Evolutionary conservation across 225 moss, liverwort and hornwort genomes (phyloP).

Genomic region (Marchantia polymorpha): DNA sequence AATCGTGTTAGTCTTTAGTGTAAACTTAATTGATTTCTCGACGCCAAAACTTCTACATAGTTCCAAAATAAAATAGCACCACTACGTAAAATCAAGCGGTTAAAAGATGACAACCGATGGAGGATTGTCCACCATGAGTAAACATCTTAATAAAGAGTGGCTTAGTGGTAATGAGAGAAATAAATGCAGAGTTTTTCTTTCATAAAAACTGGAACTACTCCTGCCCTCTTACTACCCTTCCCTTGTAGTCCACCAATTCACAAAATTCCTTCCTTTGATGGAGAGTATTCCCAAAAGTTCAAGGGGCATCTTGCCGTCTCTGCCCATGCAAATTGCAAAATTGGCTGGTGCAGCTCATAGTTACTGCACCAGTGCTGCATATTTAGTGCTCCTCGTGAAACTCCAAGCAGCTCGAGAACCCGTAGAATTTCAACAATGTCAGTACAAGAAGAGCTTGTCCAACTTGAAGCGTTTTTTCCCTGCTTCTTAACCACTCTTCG

Average conservation of each 20-base stretch:
- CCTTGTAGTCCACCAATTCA: background rate
- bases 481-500: background rate
- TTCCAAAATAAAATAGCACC: too few relatives aligned
- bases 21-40: too few relatives aligned
- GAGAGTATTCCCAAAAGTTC: background rate
- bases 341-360: background rate
- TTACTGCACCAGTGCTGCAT: background rate
- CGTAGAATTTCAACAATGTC: background rate
- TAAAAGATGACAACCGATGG: background rate
- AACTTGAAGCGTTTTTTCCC: background rate
- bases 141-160: background rate
- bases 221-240: background rate
- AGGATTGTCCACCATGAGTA: background rate
- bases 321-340: slow-evolving; percentile 15
- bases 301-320: background rate
- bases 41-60: too few relatives aligned
- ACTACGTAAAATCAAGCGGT: too few relatives aligned
- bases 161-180: background rate
- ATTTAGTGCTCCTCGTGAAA: background rate
- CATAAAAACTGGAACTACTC: background rate
- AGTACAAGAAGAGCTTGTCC: background rate
- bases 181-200: background rate
- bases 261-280: background rate
- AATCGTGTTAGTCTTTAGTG: too few relatives aligned
- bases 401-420: slow-evolving; percentile 16